Conservation (phyloP, 208 protist genomes). For the Histomonas meleagridis region DNA sequence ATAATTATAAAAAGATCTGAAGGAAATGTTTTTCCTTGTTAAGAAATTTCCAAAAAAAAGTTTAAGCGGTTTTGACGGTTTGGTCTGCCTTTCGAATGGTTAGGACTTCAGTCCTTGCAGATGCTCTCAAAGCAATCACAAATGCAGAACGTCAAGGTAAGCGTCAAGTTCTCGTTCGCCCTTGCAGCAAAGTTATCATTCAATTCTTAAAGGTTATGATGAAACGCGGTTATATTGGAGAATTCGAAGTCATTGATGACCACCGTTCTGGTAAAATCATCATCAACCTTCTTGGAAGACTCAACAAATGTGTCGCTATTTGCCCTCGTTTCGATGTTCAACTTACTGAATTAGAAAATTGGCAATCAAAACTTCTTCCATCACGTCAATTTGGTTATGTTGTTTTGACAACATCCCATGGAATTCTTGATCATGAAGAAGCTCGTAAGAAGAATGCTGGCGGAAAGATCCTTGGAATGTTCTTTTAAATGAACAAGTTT, state of each 20-base stretch:
- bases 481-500: conserved; percentile 90
- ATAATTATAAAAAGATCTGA: too few relatives aligned
- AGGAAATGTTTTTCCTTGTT: too few relatives aligned
- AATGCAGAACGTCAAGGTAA: conserved; percentile 96
- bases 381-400: conserved; percentile 99
- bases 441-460: conserved; percentile 88
- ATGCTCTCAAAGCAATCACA: conserved; percentile 87
- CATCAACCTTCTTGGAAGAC: conserved; percentile 95
- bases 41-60: too few relatives aligned
- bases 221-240: conserved; percentile 99
- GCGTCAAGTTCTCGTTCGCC: conserved; percentile 96
- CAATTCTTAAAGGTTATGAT: conserved; percentile 99
- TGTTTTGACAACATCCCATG: conserved; percentile 96
- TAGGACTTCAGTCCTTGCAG: conserved; percentile 88
- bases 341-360: conserved; percentile 88
- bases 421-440: conserved; percentile 99
- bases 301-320: conserved; percentile 99
- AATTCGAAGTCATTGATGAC: conserved; percentile 99
- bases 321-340: conserved; percentile 55
- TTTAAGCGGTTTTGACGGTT: background rate
- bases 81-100: conserved; percentile 71
- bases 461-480: conserved; percentile 99
- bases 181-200: conserved; percentile 95
- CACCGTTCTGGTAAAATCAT: conserved; percentile 98
- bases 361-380: conserved; percentile 92